phyloP scores from a whole-genome alignment of 495 filamentous ascomycete genomes.

The Hypoxylon intermedium region DNA sequence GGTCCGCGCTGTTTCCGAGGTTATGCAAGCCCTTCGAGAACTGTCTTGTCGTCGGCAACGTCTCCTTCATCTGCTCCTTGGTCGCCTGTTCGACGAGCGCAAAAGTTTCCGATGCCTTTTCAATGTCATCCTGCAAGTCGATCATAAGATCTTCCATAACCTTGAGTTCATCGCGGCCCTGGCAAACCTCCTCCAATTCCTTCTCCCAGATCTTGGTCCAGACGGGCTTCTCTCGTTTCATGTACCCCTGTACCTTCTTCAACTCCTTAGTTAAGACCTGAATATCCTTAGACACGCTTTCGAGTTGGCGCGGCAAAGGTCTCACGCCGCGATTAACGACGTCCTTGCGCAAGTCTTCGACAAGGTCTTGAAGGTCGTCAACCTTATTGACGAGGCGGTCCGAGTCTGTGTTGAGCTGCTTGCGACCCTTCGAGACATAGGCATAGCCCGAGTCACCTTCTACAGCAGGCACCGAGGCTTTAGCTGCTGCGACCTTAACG shows the following conservation, averaged over 20 bases:
- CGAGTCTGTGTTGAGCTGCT: slow-evolving; percentile 79
- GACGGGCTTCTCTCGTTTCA: slow-evolving; percentile 87
- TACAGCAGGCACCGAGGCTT: slow-evolving; percentile 67
- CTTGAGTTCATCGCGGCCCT: slow-evolving; percentile 89
- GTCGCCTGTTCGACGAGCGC: slow-evolving; percentile 94
- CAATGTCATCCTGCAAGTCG: slow-evolving; percentile 92
- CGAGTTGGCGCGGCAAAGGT: slow-evolving; percentile 88
- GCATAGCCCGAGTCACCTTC: slow-evolving; percentile 76
- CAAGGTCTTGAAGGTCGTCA: slow-evolving; percentile 92
- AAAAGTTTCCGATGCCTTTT: slow-evolving; percentile 92
- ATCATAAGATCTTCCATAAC: slow-evolving; percentile 92
- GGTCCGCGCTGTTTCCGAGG: slow-evolving; percentile 72
- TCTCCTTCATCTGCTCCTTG: slow-evolving; percentile 87
- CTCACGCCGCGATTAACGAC: slow-evolving; percentile 93
- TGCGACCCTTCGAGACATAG: slow-evolving; percentile 86
- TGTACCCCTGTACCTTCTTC: slow-evolving; percentile 92
- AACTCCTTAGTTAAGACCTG: slow-evolving; percentile 80
- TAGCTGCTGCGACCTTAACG: slow-evolving; percentile 77
- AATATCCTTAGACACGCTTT: slow-evolving; percentile 86
- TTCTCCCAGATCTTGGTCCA: slow-evolving; percentile 99
- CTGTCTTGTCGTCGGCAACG: slow-evolving; percentile 60
- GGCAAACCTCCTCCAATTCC: slow-evolving; percentile 91
- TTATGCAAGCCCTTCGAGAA: slow-evolving; percentile 66
- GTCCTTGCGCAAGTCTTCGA: slow-evolving; percentile 97
- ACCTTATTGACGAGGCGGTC: slow-evolving; percentile 88